Conservation (phyloP, 768 basidiomycete species). For the Dentipellis sp. region DNA sequence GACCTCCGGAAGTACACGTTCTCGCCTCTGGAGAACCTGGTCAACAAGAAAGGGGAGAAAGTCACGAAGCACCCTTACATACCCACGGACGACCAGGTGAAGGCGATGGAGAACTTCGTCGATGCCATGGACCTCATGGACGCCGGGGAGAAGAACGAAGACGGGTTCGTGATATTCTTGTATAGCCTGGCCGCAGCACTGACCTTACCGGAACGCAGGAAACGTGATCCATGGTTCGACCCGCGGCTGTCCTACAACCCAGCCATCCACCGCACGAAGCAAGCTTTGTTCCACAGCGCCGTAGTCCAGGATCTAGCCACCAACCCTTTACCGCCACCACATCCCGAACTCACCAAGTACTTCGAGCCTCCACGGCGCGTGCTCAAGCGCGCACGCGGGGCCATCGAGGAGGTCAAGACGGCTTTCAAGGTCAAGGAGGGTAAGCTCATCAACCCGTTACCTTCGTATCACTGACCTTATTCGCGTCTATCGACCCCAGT, state of each 20-base stretch:
- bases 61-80: conserved; percentile 74
- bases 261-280: conserved; percentile 82
- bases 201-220: conserved; percentile 28
- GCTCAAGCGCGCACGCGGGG: conserved; percentile 45
- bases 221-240: conserved; percentile 67
- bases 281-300: conserved; percentile 87
- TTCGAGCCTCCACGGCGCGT: conserved; percentile 69
- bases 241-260: conserved; percentile 77
- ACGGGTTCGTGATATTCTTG: conserved; percentile 37
- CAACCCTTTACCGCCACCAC: conserved; percentile 77
- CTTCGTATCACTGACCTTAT: neutral
- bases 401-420: conserved; percentile 52
- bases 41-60: conserved; percentile 65
- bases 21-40: conserved; percentile 63
- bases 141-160: conserved; percentile 66
- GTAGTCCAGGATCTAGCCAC: conserved; percentile 63
- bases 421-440: conserved; percentile 77
- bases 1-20: conserved; percentile 87
- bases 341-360: conserved; percentile 78
- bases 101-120: conserved; percentile 82
- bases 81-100: conserved; percentile 67
- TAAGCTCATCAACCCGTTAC: conserved; percentile 15
- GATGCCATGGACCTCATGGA: conserved; percentile 83
- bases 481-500: conserved; percentile 28
- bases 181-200: conserved; percentile 1